A percentile compares a stretch with the other conserved stretches of the same genome.
These are phyloP conservation scores for Millerozyma acaciae DNA, from an alignment of 805 yeast genomes.

Conservation along the genomic window DNA sequence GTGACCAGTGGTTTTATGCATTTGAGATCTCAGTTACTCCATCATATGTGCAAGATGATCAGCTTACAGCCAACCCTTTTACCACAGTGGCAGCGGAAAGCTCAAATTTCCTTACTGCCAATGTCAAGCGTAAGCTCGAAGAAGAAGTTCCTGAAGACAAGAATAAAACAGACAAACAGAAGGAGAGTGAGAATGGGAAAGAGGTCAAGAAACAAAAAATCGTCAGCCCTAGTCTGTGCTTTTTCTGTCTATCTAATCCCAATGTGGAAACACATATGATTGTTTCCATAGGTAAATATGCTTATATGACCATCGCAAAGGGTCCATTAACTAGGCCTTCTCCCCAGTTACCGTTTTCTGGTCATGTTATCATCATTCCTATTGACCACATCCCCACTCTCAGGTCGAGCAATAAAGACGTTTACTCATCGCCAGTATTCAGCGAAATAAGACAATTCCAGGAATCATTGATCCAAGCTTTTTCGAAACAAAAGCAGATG, in stretches of 20 bases:
- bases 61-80: conserved; percentile 25
- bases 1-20: conserved; percentile 71
- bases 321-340: conserved; percentile 71
- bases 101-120: not conserved
- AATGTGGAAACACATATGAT: conserved; percentile 76
- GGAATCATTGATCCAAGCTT: conserved; percentile 47
- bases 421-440: conserved; percentile 25
- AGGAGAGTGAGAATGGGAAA: conserved; percentile 10
- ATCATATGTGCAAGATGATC: conserved; percentile 7
- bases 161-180: conserved; percentile 12
- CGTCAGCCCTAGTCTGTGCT: conserved; percentile 63
- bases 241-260: conserved; percentile 81
- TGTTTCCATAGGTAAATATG: conserved; percentile 61
- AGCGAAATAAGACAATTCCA: conserved; percentile 49
- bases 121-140: conserved; percentile 3
- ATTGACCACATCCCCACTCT: conserved; percentile 60
- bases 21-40: conserved; percentile 31
- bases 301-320: conserved; percentile 75
- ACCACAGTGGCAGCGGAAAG: not conserved
- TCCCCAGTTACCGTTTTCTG: conserved; percentile 55
- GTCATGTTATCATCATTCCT: conserved; percentile 80
- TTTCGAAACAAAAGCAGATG: conserved; percentile 29
- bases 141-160: not conserved
- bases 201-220: conserved; percentile 26
- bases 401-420: conserved; percentile 15